Base-by-base conservation (phyloP, 306 rosid species). In the Cyamopsis tetragonoloba region DNA sequence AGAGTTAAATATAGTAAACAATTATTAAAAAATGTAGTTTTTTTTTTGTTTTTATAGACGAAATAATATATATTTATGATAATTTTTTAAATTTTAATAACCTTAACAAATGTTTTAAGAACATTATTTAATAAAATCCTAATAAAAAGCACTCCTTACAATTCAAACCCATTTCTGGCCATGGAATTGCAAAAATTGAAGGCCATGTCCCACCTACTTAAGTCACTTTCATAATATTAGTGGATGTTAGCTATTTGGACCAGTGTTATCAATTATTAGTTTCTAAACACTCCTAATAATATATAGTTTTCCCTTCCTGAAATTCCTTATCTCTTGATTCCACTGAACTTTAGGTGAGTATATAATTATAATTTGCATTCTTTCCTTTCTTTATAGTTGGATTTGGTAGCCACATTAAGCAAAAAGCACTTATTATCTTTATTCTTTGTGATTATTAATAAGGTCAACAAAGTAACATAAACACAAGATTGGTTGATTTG, bases 191-290 rank as follows among this genome's bases (percentile, higher is more conserved):
- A 59, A 60, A 59, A 67, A 43, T 44, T 68, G 72, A 22, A 43
- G 12, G 3, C 38, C 27, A n/a, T 34, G 64, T 58, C 64, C 55
- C 42, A 62, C 61, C 71, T 26, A 55, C 76, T 26, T 4, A 24
- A 50, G 74, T 57, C 84, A 44, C 62, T 75, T 76, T 82, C 79
- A 19, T 55, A 13, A 13, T 35, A 22, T 41, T 54, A 58, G 72
- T 51, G 61, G 53, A 20, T 26, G 62, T 42, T 66, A 58, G 62
- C 57, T 51, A 42, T 38, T 38, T 67, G 71, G 51, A 17, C 13
- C 48, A n/a, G 13, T 24, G 24, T 12, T 55, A 49, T 35, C 66
- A 72, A 77, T 61, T 38, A 61, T 71, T 64, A 76, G 76, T 37
- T 44, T 4, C 56, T n/a, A 62, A 77, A 68, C 34, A 31, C 41